These are phyloP conservation scores for Metschnikowia reukaufii DNA, from an alignment of 805 yeast species.

Conservation along the genomic window DNA sequence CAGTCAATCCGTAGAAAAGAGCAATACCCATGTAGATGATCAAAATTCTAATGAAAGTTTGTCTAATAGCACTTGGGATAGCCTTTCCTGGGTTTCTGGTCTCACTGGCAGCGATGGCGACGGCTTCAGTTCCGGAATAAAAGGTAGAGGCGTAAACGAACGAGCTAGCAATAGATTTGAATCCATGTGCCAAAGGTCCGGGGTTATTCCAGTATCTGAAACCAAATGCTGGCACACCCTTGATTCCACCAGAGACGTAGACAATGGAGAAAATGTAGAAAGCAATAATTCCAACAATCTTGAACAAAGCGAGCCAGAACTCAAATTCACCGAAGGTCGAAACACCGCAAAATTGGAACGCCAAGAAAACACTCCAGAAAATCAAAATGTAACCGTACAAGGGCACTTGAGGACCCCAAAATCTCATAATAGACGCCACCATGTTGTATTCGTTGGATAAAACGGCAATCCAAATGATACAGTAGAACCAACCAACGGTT, in stretches of 20 bases:
- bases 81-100: slow-evolving; percentile 57
- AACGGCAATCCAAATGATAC: slow-evolving; percentile 56
- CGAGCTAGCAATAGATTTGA: slow-evolving; percentile 55
- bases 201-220: slow-evolving; percentile 46
- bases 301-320: slow-evolving; percentile 51
- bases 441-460: slow-evolving; percentile 56
- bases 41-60: slow-evolving; percentile 54
- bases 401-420: slow-evolving; percentile 54
- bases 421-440: slow-evolving; percentile 48
- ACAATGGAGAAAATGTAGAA: slow-evolving; percentile 52
- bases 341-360: slow-evolving; percentile 52
- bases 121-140: slow-evolving; percentile 57
- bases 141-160: slow-evolving; percentile 62
- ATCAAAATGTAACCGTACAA: slow-evolving; percentile 55
- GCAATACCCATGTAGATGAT: slow-evolving; percentile 54
- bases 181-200: slow-evolving; percentile 46
- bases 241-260: slow-evolving; percentile 46
- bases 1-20: slow-evolving; percentile 58
- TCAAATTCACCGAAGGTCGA: slow-evolving; percentile 58
- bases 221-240: slow-evolving; percentile 38
- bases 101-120: slow-evolving; percentile 62
- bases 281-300: slow-evolving; percentile 47
- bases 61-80: slow-evolving; percentile 57
- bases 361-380: slow-evolving; percentile 51
- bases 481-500: slow-evolving; percentile 53